Conservation (phyloP, 352 stramenopile species). For the Stramenopiles sp. region DNA sequence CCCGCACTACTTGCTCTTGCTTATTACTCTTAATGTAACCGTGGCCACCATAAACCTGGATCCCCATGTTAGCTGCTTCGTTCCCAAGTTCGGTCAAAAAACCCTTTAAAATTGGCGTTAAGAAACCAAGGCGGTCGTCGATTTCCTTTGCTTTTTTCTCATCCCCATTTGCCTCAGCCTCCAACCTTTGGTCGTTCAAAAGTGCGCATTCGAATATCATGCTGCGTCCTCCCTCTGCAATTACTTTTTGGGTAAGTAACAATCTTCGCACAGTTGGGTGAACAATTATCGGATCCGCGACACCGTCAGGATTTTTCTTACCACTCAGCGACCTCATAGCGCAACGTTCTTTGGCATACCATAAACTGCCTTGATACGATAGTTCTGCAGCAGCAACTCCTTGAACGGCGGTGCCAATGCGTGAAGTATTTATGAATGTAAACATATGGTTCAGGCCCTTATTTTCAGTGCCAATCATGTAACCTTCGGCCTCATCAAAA, state of each 20-base stretch:
- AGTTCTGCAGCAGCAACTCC: conserved; percentile 19
- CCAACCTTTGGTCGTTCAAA: background rate
- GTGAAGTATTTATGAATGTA: conserved; percentile 27
- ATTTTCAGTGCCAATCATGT: conserved; percentile 23
- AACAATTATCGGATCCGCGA: conserved; percentile 22
- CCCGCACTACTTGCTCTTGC: conserved; percentile 25
- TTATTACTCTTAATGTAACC: conserved; percentile 26
- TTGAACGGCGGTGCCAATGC: conserved; percentile 21
- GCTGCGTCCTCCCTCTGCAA: conserved; percentile 16
- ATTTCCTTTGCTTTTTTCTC: background rate
- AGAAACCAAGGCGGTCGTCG: conserved; percentile 16
- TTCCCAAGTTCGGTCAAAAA: conserved; percentile 22
- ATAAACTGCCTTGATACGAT: conserved; percentile 16
- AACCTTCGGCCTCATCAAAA: conserved; percentile 18
- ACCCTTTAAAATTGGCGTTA: conserved; percentile 28
- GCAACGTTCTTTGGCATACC: conserved; percentile 20
- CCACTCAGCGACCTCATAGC: conserved; percentile 14
- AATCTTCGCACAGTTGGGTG: conserved; percentile 24
- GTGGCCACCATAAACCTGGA: conserved; percentile 26
- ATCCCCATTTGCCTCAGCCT: background rate
- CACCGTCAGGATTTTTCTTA: conserved; percentile 19
- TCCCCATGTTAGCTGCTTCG: conserved; percentile 23
- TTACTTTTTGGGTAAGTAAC: conserved; percentile 22
- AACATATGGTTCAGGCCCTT: conserved; percentile 24
- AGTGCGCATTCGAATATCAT: background rate